Evolutionary conservation across 1,284 basidiomycete species (phyloP).

Genomic region (Athelia psychrophila): DNA sequence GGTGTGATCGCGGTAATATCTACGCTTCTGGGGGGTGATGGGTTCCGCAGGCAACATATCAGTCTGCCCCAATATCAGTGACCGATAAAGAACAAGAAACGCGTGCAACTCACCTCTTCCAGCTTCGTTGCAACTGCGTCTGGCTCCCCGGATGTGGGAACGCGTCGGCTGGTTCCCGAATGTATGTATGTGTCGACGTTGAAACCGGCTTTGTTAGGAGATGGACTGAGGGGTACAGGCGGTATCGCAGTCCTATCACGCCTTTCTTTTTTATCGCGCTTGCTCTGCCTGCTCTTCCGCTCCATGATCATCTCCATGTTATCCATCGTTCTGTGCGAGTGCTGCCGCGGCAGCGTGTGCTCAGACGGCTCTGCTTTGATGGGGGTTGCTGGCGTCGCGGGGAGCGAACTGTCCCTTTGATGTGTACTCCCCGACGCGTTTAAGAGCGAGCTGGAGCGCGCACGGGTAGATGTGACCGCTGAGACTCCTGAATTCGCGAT

Average conservation of each 20-base stretch:
- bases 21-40: constrained; percentile 51
- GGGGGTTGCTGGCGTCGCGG: constrained; percentile 50
- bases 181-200: constrained; percentile 48
- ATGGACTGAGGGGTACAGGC: not conserved
- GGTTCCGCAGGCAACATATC: constrained; percentile 26
- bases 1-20: constrained; percentile 59
- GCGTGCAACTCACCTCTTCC: constrained; percentile 29
- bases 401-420: constrained; percentile 11
- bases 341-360: constrained; percentile 42
- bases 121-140: constrained; percentile 19
- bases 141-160: constrained; percentile 25
- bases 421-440: constrained; percentile 34
- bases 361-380: constrained; percentile 61
- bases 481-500: constrained; percentile 29
- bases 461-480: constrained; percentile 39
- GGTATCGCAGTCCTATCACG: constrained; percentile 33
- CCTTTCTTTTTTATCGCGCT: constrained; percentile 47
- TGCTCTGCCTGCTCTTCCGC: constrained; percentile 53
- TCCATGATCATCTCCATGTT: constrained; percentile 75
- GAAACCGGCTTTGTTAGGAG: constrained; percentile 11
- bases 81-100: constrained; percentile 8
- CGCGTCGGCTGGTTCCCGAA: constrained; percentile 53
- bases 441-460: constrained; percentile 48
- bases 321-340: constrained; percentile 35
- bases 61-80: constrained; percentile 23